phyloP scores from a whole-genome alignment of 768 basidiomycete species.

The Kwoniella heveanensis region DNA sequence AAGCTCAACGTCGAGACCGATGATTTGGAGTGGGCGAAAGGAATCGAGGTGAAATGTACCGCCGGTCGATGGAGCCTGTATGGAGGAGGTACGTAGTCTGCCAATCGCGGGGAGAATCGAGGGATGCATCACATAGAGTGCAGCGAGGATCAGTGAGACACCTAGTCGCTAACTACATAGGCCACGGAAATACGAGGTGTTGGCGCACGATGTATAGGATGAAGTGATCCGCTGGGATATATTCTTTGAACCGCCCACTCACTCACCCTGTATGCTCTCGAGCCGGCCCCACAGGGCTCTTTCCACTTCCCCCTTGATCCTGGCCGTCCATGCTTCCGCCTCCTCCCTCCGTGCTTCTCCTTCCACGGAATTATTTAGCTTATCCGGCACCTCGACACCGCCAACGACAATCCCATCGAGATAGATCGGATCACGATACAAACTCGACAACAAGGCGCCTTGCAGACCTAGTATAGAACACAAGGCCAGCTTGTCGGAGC shows the following conservation, averaged over 20 bases:
- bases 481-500: constrained; percentile 88
- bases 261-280: constrained; percentile 40
- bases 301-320: constrained; percentile 66
- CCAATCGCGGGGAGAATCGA: background rate
- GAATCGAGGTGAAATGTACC: constrained; percentile 64
- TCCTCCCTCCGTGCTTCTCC: background rate
- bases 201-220: too few species aligned
- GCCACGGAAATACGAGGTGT: too few species aligned
- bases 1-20: background rate
- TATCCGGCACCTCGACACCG: constrained; percentile 62
- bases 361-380: too few species aligned
- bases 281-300: constrained; percentile 69
- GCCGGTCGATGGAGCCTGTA: constrained; percentile 62
- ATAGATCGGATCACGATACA: constrained; percentile 66
- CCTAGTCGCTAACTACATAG: too few species aligned
- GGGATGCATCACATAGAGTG: background rate
- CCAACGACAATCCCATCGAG: constrained; percentile 70
- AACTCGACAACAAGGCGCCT: constrained; percentile 69
- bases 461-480: constrained; percentile 86
- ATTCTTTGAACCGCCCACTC: background rate
- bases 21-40: constrained; percentile 66
- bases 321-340: constrained; percentile 36
- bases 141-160: too few species aligned
- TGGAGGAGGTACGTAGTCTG: constrained; percentile 57
- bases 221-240: too few species aligned